Percentiles rank a stretch among this genome's conserved stretches.
Conservation (phyloP, 2,329 filamentous ascomycete genomes). For the Trichophyton schoenleinii region DNA sequence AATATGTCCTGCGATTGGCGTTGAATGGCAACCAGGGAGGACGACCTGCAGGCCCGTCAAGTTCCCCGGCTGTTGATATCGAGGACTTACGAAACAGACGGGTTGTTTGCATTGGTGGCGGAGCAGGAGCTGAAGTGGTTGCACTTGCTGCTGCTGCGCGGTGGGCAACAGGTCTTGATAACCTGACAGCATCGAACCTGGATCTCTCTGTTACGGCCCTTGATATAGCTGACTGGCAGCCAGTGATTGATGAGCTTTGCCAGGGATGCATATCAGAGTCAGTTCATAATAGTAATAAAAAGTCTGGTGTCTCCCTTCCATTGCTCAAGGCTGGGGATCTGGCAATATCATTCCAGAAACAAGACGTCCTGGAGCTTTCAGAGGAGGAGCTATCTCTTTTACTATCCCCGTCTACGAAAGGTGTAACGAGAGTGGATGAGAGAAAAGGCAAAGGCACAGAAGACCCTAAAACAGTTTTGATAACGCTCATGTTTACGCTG, state of each 20-base stretch:
- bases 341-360: slow-evolving; percentile 34
- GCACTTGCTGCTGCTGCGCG: slow-evolving; percentile 46
- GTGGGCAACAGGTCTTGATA: not conserved
- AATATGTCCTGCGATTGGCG: not conserved
- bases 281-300: slow-evolving; percentile 18
- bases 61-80: not conserved
- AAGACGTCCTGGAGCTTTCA: slow-evolving; percentile 38
- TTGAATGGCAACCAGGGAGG: slow-evolving; percentile 6
- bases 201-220: slow-evolving; percentile 49
- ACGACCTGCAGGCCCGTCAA: not conserved
- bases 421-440: not conserved
- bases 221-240: slow-evolving; percentile 69
- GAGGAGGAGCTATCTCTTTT: slow-evolving; percentile 29
- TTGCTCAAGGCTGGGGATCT: slow-evolving; percentile 13
- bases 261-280: slow-evolving; percentile 36
- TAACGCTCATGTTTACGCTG: slow-evolving; percentile 85
- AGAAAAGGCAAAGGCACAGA: not conserved
- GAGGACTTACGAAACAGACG: slow-evolving; percentile 13
- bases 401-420: slow-evolving; percentile 13
- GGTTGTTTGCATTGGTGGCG: slow-evolving; percentile 50
- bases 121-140: slow-evolving; percentile 54
- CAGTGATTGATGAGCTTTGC: slow-evolving; percentile 48
- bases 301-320: slow-evolving; percentile 22
- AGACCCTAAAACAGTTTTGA: slow-evolving; percentile 35
- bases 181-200: not conserved